A percentile compares a stretch with the other conserved stretches of the same genome.
phyloP scores from a whole-genome alignment of 306 rosid species.

The Senna tora region DNA sequence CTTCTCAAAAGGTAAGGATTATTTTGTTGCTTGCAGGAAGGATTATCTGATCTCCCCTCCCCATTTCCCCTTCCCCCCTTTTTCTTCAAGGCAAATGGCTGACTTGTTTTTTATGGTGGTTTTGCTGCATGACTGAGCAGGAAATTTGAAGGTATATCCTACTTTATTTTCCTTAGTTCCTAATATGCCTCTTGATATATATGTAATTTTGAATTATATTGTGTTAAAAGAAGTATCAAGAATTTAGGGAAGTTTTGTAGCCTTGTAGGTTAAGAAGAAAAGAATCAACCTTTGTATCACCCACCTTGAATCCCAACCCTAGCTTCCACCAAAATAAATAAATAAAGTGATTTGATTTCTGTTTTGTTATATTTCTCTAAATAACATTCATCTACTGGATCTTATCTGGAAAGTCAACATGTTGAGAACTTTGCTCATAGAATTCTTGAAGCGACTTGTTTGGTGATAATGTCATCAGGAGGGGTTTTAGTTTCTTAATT shows the following conservation, averaged over 20 bases:
- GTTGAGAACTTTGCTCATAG: no score
- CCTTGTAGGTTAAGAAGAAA: not conserved
- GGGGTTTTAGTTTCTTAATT: no score
- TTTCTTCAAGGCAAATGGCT: conserved; percentile 30
- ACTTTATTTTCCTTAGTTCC: conserved; percentile 34
- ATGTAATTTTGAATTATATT: conserved; percentile 29
- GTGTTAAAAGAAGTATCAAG: conserved; percentile 17
- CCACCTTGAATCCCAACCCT: not conserved
- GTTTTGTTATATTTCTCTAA: not conserved
- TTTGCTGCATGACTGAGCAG: conserved; percentile 51
- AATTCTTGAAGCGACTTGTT: no score
- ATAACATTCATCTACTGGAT: not conserved
- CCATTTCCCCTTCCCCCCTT: not conserved
- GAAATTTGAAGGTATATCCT: conserved; percentile 67
- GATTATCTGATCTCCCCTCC: not conserved
- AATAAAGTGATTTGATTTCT: not conserved
- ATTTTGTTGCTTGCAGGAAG: conserved; percentile 16
- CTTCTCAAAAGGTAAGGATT: conserved; percentile 65
- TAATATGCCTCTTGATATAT: not conserved
- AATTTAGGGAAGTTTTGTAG: not conserved
- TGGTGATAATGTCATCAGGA: no score
- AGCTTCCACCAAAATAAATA: no score
- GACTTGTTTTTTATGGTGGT: conserved; percentile 45
- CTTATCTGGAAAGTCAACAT: no score
- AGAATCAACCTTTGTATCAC: not conserved